Conservation (phyloP, 768 basidiomycete species). For the Amanita phalloides region DNA sequence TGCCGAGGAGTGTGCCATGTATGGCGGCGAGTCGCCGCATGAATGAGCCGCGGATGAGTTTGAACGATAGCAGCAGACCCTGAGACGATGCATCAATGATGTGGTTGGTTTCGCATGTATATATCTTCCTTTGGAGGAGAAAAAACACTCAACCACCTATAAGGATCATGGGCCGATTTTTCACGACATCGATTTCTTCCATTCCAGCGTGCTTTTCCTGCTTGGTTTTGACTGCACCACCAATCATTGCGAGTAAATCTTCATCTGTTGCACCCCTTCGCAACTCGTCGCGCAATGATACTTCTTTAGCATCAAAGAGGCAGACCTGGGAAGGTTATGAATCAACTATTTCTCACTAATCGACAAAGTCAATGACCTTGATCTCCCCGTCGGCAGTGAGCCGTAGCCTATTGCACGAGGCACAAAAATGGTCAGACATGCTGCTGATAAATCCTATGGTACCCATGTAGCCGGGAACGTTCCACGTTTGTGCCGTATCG, state of each 20-base stretch:
- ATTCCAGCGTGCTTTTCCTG: conserved; percentile 79
- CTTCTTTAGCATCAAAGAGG: conserved; percentile 75
- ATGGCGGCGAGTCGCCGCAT: background rate
- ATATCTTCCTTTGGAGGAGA: background rate
- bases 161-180: conserved; percentile 83
- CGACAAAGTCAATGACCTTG: conserved; percentile 37
- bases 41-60: background rate
- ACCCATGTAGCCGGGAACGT: conserved; percentile 60
- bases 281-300: conserved; percentile 71
- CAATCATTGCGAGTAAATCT: conserved; percentile 49
- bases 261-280: conserved; percentile 55
- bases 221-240: conserved; percentile 57
- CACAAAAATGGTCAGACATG: conserved; percentile 92
- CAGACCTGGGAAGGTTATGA: conserved; percentile 49
- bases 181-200: conserved; percentile 66
- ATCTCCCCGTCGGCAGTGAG: conserved; percentile 89
- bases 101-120: conserved; percentile 4
- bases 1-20: background rate
- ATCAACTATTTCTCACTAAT: conserved; percentile 2
- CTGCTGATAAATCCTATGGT: conserved; percentile 83
- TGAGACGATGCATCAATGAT: conserved; percentile 10
- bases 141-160: conserved; percentile 80
- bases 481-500: conserved; percentile 76
- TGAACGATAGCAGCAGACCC: background rate
- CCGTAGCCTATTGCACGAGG: conserved; percentile 73